Base-by-base conservation (phyloP, 352 stramenopile genomes). In the Phytopythium kandeliae region DNA sequence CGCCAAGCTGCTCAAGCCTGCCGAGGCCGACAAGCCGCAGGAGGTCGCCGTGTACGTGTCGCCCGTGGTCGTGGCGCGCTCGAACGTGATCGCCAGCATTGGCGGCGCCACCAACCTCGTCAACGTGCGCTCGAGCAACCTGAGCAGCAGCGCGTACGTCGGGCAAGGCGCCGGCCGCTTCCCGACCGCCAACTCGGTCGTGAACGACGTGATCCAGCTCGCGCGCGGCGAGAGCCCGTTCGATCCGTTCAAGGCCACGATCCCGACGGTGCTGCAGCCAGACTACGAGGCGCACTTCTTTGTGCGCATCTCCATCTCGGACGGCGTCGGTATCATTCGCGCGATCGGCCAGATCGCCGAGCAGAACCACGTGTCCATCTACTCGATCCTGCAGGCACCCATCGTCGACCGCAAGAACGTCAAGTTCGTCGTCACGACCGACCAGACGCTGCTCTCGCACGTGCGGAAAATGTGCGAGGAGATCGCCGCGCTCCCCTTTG, bases 301-400 rank as follows among this genome's bases (percentile, higher is more conserved):
- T 67, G 90, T 98, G 52, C 89, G 95, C 50, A 96, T 98, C 52
- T 93, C 84, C 37, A 97, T 98, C 63, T 71, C 74, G 25, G 95
- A 98, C 65, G 74, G 78, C 42, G 71, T 98, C 40, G 96, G 96
- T 35, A 97, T 99, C 62, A 98, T 98, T 52, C 78, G 92, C 55
- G 75, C 92, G 54, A 94, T 98, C 33, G 96, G 96, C 33, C 86
- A 98, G 60, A 66, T 97, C 55, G 96, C 93, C 36, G 96, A 98
- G 69, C 78, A 97, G 55, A 80, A 95, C 62, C 86, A 88, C 47
- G 94, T 99, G 36, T 98, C 89, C 30, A 98, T 99, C 69, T 96
- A 98, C 79, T 97, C 94, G 49, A 97, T 99, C 63, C 71, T 98
- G 42, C 95, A 98, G 66, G 96, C 97, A 60, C 95, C 94, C 9